phyloP scores from a whole-genome alignment of 1,284 basidiomycete species.

The Tylopilus sp. region DNA sequence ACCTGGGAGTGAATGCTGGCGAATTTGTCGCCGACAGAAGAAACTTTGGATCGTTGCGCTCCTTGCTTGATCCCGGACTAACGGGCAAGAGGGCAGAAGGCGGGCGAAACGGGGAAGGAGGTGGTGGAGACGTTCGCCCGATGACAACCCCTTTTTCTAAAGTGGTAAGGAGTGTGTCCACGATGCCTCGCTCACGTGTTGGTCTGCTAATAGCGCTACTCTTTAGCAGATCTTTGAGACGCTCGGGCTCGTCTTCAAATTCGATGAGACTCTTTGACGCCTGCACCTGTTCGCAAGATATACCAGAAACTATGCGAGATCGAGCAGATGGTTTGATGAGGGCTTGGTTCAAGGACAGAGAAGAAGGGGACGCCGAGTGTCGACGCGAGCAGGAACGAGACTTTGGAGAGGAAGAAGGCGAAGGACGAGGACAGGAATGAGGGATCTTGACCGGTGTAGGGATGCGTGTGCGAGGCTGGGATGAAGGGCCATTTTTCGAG shows the following conservation, averaged over 20 bases:
- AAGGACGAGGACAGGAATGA: constrained; percentile 24
- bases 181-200: constrained; percentile 27
- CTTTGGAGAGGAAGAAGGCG: constrained; percentile 36
- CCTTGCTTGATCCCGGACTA: constrained; percentile 26
- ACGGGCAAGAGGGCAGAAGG: constrained; percentile 13
- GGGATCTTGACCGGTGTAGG: constrained; percentile 15
- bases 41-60: constrained; percentile 37
- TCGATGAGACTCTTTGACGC: constrained; percentile 66
- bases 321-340: constrained; percentile 30
- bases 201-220: constrained; percentile 46
- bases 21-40: constrained; percentile 46
- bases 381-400: constrained; percentile 25
- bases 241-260: constrained; percentile 72
- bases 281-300: constrained; percentile 56
- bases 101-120: constrained; percentile 29
- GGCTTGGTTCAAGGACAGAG: constrained; percentile 31
- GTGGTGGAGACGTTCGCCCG: constrained; percentile 23
- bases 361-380: constrained; percentile 35
- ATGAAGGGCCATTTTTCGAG: constrained; percentile 6
- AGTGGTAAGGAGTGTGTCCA: constrained; percentile 31
- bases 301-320: constrained; percentile 59
- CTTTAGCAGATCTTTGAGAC: constrained; percentile 66
- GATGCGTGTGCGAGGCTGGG: constrained; percentile 14
- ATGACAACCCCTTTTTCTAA: constrained; percentile 26
- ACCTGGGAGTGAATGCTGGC: constrained; percentile 39